Conservation (phyloP, 768 basidiomycete genomes). For the Kwoniella botswanensis region DNA sequence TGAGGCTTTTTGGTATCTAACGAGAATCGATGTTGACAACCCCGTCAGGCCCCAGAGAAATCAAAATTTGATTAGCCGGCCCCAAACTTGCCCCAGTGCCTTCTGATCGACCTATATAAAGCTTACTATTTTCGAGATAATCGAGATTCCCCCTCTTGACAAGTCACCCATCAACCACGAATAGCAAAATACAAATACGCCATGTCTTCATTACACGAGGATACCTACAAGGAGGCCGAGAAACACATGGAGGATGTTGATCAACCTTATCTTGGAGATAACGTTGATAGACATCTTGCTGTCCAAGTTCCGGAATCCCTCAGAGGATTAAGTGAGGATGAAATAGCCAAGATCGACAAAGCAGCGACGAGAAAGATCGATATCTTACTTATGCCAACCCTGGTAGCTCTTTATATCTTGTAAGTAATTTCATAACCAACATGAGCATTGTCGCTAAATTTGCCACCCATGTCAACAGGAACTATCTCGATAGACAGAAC, state of each 20-base stretch:
- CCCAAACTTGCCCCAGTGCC: neutral
- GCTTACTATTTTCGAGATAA: neutral
- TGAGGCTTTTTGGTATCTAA: neutral
- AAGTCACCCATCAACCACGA: neutral
- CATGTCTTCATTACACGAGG: constrained; percentile 28
- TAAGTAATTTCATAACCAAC: neutral
- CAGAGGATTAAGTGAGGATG: constrained; percentile 37
- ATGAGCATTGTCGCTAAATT: neutral
- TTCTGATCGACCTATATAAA: constrained; percentile 8
- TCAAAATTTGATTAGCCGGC: neutral
- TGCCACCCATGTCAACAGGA: constrained; percentile 12
- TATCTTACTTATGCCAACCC: constrained; percentile 46
- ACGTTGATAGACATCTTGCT: constrained; percentile 36
- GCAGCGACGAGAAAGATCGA: constrained; percentile 48
- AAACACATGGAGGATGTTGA: constrained; percentile 12
- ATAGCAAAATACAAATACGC: neutral
- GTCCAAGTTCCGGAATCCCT: constrained; percentile 45
- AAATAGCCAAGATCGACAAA: constrained; percentile 41
- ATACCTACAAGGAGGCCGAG: constrained; percentile 30
- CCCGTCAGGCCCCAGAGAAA: constrained; percentile 4
- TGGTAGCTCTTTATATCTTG: constrained; percentile 43
- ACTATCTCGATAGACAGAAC: constrained; percentile 44
- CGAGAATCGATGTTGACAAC: neutral
- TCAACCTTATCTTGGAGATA: neutral
- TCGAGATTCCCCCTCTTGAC: neutral